Evolutionary conservation across 2,329 filamentous ascomycete genomes (phyloP).

Genomic region (Apiospora rasikravindrae): DNA sequence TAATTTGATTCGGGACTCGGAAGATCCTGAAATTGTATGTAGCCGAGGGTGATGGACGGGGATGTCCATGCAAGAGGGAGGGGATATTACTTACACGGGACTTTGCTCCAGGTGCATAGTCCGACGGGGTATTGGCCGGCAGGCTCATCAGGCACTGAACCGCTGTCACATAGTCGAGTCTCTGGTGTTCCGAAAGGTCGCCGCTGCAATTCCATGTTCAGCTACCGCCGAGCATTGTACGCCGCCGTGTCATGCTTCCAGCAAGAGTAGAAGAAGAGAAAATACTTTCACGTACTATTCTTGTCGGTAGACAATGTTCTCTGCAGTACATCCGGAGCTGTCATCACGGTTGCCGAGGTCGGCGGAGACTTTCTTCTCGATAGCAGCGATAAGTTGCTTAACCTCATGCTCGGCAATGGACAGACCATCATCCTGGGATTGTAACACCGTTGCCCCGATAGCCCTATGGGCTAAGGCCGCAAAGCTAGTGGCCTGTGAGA

Average conservation of each 20-base stretch:
- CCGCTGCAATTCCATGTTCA: neutral
- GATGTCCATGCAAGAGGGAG: neutral
- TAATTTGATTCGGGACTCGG: neutral
- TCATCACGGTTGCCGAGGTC: neutral
- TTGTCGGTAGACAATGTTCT: neutral
- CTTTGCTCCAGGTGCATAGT: slow-evolving; percentile 38
- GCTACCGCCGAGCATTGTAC: neutral
- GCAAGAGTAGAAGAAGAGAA: too few relatives aligned
- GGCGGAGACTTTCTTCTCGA: neutral
- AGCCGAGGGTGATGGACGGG: neutral
- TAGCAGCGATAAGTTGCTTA: neutral
- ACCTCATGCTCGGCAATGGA: neutral
- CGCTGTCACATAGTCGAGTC: slow-evolving; percentile 44
- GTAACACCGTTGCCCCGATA: neutral
- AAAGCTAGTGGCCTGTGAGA: neutral
- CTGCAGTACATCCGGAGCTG: neutral
- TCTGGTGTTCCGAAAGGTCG: slow-evolving; percentile 28
- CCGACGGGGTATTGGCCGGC: slow-evolving; percentile 33
- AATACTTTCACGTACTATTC: neutral
- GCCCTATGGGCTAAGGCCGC: neutral
- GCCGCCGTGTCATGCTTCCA: too few relatives aligned
- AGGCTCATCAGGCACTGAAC: slow-evolving; percentile 45
- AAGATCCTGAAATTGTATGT: neutral
- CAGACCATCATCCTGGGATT: neutral
- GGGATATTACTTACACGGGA: slow-evolving; percentile 26